These are phyloP conservation scores for Penicillium samsonianum DNA, from an alignment of 495 filamentous ascomycete species.

Conservation along the genomic window DNA sequence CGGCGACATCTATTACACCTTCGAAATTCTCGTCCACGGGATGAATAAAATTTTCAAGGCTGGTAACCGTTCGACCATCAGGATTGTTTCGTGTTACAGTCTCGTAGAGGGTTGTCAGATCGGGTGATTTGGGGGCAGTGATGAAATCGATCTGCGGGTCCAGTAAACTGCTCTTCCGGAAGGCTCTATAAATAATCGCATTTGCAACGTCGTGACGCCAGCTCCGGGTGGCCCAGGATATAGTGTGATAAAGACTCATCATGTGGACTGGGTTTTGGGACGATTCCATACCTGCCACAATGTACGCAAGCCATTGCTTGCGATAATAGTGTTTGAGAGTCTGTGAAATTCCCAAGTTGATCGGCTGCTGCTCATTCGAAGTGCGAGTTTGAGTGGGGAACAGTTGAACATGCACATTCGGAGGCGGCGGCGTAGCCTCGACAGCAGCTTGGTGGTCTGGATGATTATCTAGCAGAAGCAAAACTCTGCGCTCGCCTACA, in stretches of 20 bases:
- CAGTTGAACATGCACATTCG: conserved; percentile 25
- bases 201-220: conserved; percentile 16
- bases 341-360: conserved; percentile 32
- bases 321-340: conserved; percentile 29
- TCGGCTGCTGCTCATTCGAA: conserved; percentile 22
- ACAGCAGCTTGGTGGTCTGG: conserved; percentile 21
- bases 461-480: conserved; percentile 31
- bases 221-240: conserved; percentile 10
- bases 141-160: not conserved
- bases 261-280: not conserved
- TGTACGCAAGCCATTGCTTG: conserved; percentile 19
- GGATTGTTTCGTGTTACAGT: not conserved
- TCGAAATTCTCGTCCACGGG: conserved; percentile 4
- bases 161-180: conserved; percentile 11
- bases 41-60: conserved; percentile 7
- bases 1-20: not conserved
- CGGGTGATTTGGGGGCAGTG: conserved; percentile 4
- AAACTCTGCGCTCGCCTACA: conserved; percentile 22
- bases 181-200: conserved; percentile 8
- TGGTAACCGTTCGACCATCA: not conserved
- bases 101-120: conserved; percentile 5
- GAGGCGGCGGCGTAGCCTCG: conserved; percentile 18
- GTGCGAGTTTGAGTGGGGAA: conserved; percentile 19
- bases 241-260: conserved; percentile 11
- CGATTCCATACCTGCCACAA: not conserved